These are phyloP conservation scores for Yamadazyma sp. DNA, from an alignment of 805 yeast species.

Conservation along the genomic window DNA sequence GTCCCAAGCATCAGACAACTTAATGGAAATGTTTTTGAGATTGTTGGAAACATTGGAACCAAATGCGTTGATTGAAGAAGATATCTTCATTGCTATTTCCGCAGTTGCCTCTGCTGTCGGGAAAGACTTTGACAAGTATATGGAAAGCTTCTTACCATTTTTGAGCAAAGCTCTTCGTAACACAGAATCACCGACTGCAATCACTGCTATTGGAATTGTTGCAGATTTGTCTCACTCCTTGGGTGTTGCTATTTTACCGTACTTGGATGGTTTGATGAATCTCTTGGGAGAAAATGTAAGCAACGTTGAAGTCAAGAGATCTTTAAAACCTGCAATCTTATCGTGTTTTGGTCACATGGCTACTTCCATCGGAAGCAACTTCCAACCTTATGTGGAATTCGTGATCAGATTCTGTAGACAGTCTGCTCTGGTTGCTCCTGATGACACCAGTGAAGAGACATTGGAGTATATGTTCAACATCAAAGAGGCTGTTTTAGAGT, in stretches of 20 bases:
- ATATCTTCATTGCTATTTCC: slow-evolving; percentile 86
- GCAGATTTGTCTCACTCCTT: slow-evolving; percentile 93
- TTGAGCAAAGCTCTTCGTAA: slow-evolving; percentile 77
- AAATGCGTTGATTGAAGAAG: slow-evolving; percentile 87
- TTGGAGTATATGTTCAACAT: slow-evolving; percentile 71
- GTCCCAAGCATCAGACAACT: slow-evolving; percentile 66
- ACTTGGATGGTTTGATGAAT: slow-evolving; percentile 78
- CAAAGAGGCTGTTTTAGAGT: slow-evolving; percentile 88
- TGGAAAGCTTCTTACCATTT: slow-evolving; percentile 81
- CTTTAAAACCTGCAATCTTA: slow-evolving; percentile 80
- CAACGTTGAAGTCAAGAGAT: slow-evolving; percentile 67
- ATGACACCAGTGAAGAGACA: slow-evolving; percentile 69
- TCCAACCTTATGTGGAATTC: slow-evolving; percentile 71
- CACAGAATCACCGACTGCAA: slow-evolving; percentile 79
- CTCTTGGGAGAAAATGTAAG: slow-evolving; percentile 75
- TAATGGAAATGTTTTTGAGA: slow-evolving; percentile 81
- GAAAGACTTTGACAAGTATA: slow-evolving; percentile 66
- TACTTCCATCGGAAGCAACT: slow-evolving; percentile 75
- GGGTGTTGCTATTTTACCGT: slow-evolving; percentile 69
- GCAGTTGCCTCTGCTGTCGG: slow-evolving; percentile 85
- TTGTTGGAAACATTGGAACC: slow-evolving; percentile 55
- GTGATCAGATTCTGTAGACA: slow-evolving; percentile 76
- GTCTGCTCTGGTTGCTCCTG: slow-evolving; percentile 62
- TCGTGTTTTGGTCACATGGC: slow-evolving; percentile 97
- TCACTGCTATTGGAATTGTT: slow-evolving; percentile 90